A percentile compares a stretch with the other conserved stretches of the same genome.
phyloP scores from a whole-genome alignment of 2,329 filamentous ascomycete genomes.

The Saccharata proteae region DNA sequence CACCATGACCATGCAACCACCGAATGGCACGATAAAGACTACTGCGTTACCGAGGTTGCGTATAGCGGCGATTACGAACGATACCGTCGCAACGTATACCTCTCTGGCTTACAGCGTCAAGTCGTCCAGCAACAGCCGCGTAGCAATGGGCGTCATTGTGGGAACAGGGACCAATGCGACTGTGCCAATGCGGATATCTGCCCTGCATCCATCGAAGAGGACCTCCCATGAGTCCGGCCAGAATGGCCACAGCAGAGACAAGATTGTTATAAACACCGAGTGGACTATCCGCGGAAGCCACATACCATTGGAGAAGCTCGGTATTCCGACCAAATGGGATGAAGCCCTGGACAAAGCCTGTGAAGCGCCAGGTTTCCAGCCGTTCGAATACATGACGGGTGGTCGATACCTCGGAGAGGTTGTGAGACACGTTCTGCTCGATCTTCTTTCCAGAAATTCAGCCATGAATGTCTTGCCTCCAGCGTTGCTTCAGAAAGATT shows the following conservation, averaged over 20 bases:
- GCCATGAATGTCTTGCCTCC: constrained; percentile 36
- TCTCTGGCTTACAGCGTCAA: constrained; percentile 64
- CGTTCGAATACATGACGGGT: constrained; percentile 74
- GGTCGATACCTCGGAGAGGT: constrained; percentile 69
- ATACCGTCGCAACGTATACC: constrained; percentile 66
- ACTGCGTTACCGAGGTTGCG: constrained; percentile 48
- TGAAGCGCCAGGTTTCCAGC: constrained; percentile 64
- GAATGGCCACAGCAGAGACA: no score
- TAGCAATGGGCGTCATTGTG: constrained; percentile 69
- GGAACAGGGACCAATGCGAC: constrained; percentile 76
- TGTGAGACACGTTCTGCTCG: constrained; percentile 55
- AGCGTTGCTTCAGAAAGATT: constrained; percentile 45
- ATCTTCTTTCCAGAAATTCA: constrained; percentile 35
- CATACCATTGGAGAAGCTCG: constrained; percentile 49
- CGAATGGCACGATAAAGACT: constrained; percentile 19
- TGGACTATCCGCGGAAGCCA: constrained; percentile 70
- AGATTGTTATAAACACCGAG: constrained; percentile 70
- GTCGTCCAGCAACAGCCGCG: constrained; percentile 47
- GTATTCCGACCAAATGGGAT: constrained; percentile 62
- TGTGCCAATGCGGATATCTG: constrained; percentile 53
- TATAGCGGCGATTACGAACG: constrained; percentile 68
- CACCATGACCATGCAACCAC: constrained; percentile 6
- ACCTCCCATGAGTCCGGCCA: constrained; percentile 28
- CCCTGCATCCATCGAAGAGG: constrained; percentile 50
- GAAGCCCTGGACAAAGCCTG: constrained; percentile 51